Evolutionary conservation across 208 protist genomes (phyloP), one percentile per base, ranked within the genome.

Genomic region (Acanthamoeba royreba): DNA sequence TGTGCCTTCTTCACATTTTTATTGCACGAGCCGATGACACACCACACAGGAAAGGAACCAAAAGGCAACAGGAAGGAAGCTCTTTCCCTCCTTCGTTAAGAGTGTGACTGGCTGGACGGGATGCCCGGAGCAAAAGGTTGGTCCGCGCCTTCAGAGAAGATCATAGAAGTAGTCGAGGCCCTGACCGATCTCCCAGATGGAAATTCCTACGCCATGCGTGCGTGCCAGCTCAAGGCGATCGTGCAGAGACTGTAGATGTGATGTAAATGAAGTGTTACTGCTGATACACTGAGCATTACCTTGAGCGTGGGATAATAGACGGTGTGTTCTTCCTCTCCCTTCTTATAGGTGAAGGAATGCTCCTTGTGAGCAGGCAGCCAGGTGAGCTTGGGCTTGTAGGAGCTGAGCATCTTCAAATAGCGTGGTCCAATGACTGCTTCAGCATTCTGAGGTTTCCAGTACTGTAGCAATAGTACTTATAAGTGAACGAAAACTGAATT

Each of bases 111-210:
- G 25, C 43, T 15, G 72, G 35, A 22, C 42, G n/a, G 35, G 15
- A 43, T 85, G 25, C 15, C 19, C 5, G 3, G 15, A 1, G 38
- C 8, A 35, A 4, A 13, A 42, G 42, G 9, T 42, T 47, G 22
- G 35, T 81, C 31, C 17, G 25, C 25, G 38, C 9, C 7, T 15
- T 93, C 66, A 93, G 22, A 93, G 40, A 22, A 85, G 28, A 19
- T 93, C 45, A 25, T 66, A 93, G 38, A 93, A 93, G 66, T 93
- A 83, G 49, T 93, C 89, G n/a, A 93, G 55, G 89, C 89, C 89
- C 25, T 93, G 89, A 15, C 89, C 89, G 13, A 93, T 93, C 66
- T 93, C 89, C 89, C 89, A 93, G 19, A 93, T 53, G 3, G 61
- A 49, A 25, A 93, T 55, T 17, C 89, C 89, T 25, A 83, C 66